Evolutionary conservation across 371 early-diverging fungal genomes (phyloP).

Genomic region (Syncephalastrum monosporum): DNA sequence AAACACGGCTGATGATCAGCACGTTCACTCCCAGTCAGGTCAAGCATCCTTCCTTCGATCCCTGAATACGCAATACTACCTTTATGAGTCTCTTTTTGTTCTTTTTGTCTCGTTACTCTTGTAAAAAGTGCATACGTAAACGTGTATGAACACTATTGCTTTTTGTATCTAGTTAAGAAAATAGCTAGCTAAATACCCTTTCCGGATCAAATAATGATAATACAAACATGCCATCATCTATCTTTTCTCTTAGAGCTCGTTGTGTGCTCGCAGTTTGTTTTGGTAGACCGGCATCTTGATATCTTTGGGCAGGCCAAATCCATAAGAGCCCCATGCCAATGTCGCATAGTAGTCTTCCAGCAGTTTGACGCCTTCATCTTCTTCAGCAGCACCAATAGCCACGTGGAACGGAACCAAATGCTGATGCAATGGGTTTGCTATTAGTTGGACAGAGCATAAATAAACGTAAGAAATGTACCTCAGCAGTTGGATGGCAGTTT

Average conservation of each 20-base stretch:
- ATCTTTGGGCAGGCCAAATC: constrained; percentile 19
- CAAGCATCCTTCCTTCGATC: too few species aligned
- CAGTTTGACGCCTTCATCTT: constrained; percentile 21
- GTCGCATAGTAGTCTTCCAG: constrained; percentile 20
- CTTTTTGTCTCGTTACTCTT: too few species aligned
- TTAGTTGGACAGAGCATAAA: neutral
- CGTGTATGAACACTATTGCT: too few species aligned
- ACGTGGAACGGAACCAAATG: constrained; percentile 33
- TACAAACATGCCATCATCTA: neutral
- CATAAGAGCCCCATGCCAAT: constrained; percentile 22
- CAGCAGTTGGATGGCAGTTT: constrained; percentile 30
- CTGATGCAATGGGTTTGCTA: neutral
- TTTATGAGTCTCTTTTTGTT: too few species aligned
- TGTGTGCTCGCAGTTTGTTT: neutral
- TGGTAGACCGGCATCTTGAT: constrained; percentile 9
- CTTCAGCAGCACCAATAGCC: constrained; percentile 29
- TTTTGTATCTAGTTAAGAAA: neutral
- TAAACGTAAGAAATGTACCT: constrained; percentile 8
- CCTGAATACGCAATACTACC: too few species aligned
- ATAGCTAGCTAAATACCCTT: neutral
- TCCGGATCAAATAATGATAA: neutral
- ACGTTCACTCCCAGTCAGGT: too few species aligned
- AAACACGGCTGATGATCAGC: too few species aligned
- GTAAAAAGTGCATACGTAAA: too few species aligned
- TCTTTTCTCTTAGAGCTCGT: too few species aligned